Conservation (phyloP, 441 rosid genomes). For the Euphorbia celastroides region DNA sequence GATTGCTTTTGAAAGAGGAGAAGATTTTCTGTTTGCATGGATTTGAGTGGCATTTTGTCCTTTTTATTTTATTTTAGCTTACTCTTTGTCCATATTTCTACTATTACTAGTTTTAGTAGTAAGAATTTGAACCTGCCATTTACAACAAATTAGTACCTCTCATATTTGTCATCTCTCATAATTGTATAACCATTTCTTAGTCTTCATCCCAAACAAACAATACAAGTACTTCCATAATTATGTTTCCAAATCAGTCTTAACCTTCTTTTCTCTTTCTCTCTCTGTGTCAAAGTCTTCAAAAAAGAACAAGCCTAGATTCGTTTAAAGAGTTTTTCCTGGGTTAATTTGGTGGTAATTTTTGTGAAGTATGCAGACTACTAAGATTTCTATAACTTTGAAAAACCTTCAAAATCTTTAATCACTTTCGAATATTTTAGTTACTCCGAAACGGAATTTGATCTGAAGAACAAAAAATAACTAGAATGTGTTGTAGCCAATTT, state of each 20-base stretch:
- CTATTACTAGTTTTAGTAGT: background rate
- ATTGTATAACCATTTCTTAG: constrained; percentile 21
- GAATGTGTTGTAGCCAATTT: background rate
- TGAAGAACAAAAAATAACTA: too few species aligned
- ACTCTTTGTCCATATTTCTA: constrained; percentile 1
- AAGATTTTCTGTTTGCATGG: constrained; percentile 30
- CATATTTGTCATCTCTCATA: constrained; percentile 15
- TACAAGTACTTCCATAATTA: constrained; percentile 11
- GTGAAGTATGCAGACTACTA: background rate
- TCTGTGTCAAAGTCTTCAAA: constrained; percentile 6
- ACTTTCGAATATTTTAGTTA: too few species aligned
- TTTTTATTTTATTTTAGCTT: constrained; percentile 16
- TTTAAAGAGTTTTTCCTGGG: too few species aligned
- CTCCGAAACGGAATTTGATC: too few species aligned
- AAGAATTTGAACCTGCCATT: constrained; percentile 15
- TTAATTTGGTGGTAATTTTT: background rate
- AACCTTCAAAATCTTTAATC: too few species aligned
- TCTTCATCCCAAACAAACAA: constrained; percentile 13
- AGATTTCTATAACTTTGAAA: constrained; percentile 15
- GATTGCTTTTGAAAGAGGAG: background rate
- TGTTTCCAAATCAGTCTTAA: constrained; percentile 10
- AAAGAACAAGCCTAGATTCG: too few species aligned
- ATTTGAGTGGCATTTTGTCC: constrained; percentile 46
- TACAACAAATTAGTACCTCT: constrained; percentile 12
- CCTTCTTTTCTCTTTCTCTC: background rate